Base-by-base conservation (phyloP, 1,284 basidiomycete species). In the Cryptococcus floricola region DNA sequence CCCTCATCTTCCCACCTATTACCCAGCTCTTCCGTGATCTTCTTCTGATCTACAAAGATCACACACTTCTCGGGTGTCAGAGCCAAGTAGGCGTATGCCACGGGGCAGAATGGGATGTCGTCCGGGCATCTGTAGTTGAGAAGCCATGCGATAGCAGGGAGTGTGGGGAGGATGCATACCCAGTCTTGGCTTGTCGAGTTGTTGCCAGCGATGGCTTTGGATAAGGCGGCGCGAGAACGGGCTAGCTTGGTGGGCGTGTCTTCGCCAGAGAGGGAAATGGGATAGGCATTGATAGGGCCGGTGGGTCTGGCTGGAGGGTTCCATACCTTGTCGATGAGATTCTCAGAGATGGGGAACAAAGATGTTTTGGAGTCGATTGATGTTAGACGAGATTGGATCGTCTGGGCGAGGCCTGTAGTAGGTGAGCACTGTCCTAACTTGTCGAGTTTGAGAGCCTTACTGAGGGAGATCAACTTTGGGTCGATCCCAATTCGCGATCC, bases 271-370 rank as follows among this genome's bases (percentile, higher is more conserved):
- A 87, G 91, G 60, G 86, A 81, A 39, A 85, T 78, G 1, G 85
- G 82, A 62, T 95, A 91, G 13, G 87, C 77, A 66, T 85, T 87
- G n/a, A 95, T 79, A 0, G 84, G 82, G 47, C 85, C 85, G 53
- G 80, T 81, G 1, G 87, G 84, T 55, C 89, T 86, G 1, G 63
- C 44, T 1, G 88, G 87, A 55, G 88, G 86, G 41, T 85, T 83
- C 56, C 91, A 96, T 37, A 89, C 80, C 5, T 86, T 80, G 73
- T 98, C 95, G 53, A 98, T 80, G 19, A 97, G 82, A 74, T 98
- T 98, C 67, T 86, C 23, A 18, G 65, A 50, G 34, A 79, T 64
- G 6, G 77, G 74, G 82, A 66, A 84, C 81, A 59, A 87, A 82
- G 71, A 84, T 85, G 54, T 86, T 77, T 60, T 87, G 78, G 53